Base-by-base conservation (phyloP, 1,284 basidiomycete genomes). In the Inonotus obliquus region DNA sequence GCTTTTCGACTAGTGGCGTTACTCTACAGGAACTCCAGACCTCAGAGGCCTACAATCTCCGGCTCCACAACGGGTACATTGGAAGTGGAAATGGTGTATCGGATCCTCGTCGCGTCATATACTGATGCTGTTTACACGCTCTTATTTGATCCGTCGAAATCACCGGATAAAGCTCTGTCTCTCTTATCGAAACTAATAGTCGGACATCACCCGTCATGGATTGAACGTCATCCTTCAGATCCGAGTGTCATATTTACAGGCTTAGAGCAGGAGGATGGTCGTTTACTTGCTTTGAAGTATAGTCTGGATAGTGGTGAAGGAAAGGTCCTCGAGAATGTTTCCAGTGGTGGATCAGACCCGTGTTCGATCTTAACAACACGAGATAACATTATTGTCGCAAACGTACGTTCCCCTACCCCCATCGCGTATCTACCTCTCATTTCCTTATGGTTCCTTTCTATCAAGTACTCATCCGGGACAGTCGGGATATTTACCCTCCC, bases 201-300 rank as follows among this genome's bases (percentile, higher is more conserved):
- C 67, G 89, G 89, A 41, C 72, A 79, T 64, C 81, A 83, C 68
- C 87, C 88, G 1, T 89, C 86, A 1, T 91, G 89, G 89, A 77
- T 91, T 63, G 78, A 82, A 4, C 73, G 75, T 0, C 80, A 89
- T 67, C 82, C 86, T 0, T 73, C 71, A 0, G 79, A 88, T 65
- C 74, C 73, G 35, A 78, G 78, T 5, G 65, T 88, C 23, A 71
- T 87, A 3, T 86, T 76, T 65, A 69, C 81, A 11, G 75, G 73
- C 0, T 72, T 88, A 4, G 88, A 91, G 67, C 81, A 86, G 63
- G 61, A 72, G 0, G 81, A 87, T 47, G 89, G 89, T 3, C 78
- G 77, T 69, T 74, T 86, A 53, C 68, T 84, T 5, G 80, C 77
- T 1, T 61, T 91, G 58, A 81, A 78, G 66, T 83, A 79, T 56